These are phyloP conservation scores for Fusarium annulatum DNA, from an alignment of 2,329 filamentous ascomycete species.

Conservation along the genomic window DNA sequence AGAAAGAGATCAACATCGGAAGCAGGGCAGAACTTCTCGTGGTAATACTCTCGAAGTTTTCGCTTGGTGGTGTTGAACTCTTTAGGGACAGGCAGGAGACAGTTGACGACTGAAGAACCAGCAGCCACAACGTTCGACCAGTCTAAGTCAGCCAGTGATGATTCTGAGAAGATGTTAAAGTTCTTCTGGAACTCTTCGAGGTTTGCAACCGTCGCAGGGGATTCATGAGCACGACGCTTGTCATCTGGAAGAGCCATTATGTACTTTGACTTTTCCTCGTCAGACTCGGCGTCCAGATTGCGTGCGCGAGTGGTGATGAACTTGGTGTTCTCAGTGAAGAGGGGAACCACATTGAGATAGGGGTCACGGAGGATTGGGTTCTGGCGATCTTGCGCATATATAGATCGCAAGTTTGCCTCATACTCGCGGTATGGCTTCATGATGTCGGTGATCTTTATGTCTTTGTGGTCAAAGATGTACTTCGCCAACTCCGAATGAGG, in stretches of 20 bases:
- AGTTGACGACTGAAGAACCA: conserved; percentile 84
- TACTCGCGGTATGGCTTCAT: conserved; percentile 75
- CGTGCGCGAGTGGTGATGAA: conserved; percentile 72
- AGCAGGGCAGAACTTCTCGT: conserved; percentile 82
- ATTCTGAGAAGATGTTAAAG: conserved; percentile 85
- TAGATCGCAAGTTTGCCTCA: conserved; percentile 72
- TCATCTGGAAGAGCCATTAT: conserved; percentile 74
- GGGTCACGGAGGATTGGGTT: conserved; percentile 68
- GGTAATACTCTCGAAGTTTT: conserved; percentile 78
- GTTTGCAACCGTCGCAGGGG: conserved; percentile 74
- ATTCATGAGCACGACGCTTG: conserved; percentile 70
- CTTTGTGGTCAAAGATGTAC: conserved; percentile 66
- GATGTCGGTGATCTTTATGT: conserved; percentile 66
- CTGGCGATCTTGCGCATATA: conserved; percentile 75
- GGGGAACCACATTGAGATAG: conserved; percentile 71
- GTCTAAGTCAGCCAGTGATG: conserved; percentile 77
- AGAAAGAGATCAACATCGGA: conserved; percentile 90
- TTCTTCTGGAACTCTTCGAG: conserved; percentile 80
- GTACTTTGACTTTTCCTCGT: conserved; percentile 71
- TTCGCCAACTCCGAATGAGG: conserved; percentile 57
- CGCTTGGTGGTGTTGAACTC: conserved; percentile 72
- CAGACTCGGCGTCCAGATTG: conserved; percentile 65
- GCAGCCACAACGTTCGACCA: conserved; percentile 87
- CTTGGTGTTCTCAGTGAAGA: conserved; percentile 69
- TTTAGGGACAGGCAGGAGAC: conserved; percentile 76